Base-by-base conservation (phyloP, 208 protist genomes). In the Leishmania turanica region DNA sequence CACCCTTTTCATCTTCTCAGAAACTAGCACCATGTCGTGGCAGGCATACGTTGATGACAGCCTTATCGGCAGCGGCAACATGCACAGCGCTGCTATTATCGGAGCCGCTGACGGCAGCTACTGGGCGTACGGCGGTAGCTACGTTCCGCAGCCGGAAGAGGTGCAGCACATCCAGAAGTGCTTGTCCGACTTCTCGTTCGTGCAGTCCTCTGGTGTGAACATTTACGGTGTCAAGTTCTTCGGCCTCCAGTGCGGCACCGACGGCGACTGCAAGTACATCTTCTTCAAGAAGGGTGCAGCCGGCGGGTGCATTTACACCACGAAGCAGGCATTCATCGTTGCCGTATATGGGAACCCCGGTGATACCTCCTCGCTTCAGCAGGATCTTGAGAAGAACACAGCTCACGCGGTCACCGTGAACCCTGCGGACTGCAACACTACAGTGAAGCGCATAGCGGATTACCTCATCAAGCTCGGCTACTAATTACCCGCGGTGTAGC, bases 211-310 rank as follows among this genome's bases (percentile, higher is more conserved):
- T 73, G 94, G 94, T 37, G 81, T 97, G 47, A 95, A 82, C 21
- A 93, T 97, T 66, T 89, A 92, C 79, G 91, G 91, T 69, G 91
- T 96, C 15, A 97, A 97, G 86, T 97, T 95, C 81, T 96, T 97
- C 65, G 91, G 91, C 64, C 91, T 97, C 34, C 94, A 94, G 74
- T 88, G 87, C 53, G 94, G 90, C 47, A 71, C 81, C 42, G 94
- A 97, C 75, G 94, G 90, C 5, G 82, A 94, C 71, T 87, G 86
- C 85, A 92, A 92, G 72, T 95, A 92, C 88, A 91, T 97, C 81
- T 95, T 96, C 80, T 96, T 96, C 79, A 97, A 97, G 87, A 96
- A 96, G 78, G 94, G 94, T 70, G 90, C 87, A 5, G 93, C 92
- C 64, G 94, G 94, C 40, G 94, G 92, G 2, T 97, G 92, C 77